Evolutionary conservation across 495 filamentous ascomycete genomes (phyloP).

Genomic region (Daldinia childiae): DNA sequence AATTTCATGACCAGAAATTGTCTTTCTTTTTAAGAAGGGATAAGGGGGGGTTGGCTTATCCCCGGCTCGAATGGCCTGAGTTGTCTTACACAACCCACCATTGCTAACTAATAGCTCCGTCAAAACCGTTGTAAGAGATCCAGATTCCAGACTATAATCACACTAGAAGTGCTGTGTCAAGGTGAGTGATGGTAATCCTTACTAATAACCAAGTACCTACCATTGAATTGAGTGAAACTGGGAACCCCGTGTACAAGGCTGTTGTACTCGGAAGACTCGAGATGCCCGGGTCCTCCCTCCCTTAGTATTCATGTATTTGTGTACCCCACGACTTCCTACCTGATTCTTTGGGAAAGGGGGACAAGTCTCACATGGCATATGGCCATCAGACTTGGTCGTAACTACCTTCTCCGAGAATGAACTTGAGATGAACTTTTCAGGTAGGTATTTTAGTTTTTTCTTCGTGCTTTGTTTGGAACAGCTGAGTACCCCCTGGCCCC

Average conservation of each 20-base stretch:
- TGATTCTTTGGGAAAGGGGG: background rate
- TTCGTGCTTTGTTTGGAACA: background rate
- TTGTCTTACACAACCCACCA: slow-evolving; percentile 35
- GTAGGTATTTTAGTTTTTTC: background rate
- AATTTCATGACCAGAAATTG: background rate
- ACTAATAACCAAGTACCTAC: slow-evolving; percentile 1
- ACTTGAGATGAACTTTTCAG: background rate
- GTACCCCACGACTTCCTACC: slow-evolving; percentile 1
- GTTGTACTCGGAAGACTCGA: slow-evolving; percentile 15
- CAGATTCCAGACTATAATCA: background rate
- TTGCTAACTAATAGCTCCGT: background rate
- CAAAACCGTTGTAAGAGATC: slow-evolving; percentile 19
- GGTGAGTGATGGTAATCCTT: background rate
- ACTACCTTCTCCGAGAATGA: slow-evolving; percentile 26
- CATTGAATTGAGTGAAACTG: background rate
- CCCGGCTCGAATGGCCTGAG: slow-evolving; percentile 7
- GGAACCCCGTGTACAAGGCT: slow-evolving; percentile 19
- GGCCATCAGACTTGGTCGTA: background rate
- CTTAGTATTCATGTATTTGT: background rate
- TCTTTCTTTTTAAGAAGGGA: slow-evolving; percentile 31
- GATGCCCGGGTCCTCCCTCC: slow-evolving; percentile 3
- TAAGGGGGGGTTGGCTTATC: slow-evolving; percentile 5
- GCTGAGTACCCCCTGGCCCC: slow-evolving; percentile 4
- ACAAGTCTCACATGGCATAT: background rate
- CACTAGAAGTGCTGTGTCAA: slow-evolving; percentile 3